A percentile compares a stretch with the other conserved stretches of the same genome.
phyloP scores from a whole-genome alignment of 2,329 filamentous ascomycete genomes.

The Hymenoscyphus occultus region DNA sequence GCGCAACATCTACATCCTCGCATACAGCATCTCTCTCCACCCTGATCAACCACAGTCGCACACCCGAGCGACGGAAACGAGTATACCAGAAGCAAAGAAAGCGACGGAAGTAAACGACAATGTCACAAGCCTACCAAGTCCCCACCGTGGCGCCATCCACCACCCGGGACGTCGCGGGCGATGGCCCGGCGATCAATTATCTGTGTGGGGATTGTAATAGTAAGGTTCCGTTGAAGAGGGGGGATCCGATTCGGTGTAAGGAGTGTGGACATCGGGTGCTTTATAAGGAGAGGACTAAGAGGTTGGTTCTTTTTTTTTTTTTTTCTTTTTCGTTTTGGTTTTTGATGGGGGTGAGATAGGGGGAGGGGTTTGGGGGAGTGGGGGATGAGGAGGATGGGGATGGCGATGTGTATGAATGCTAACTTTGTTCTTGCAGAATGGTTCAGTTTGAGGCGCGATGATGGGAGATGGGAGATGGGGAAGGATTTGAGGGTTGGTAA shows the following conservation, averaged over 20 bases:
- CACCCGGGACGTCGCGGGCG: constrained; percentile 40
- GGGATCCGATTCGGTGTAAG: constrained; percentile 81
- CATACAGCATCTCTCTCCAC: not conserved
- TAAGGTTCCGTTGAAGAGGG: constrained; percentile 71
- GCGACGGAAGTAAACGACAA: not conserved
- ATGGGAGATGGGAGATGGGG: constrained; percentile 7
- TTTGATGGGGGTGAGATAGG: constrained; percentile 41
- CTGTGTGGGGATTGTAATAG: constrained; percentile 82
- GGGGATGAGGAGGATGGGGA: not conserved
- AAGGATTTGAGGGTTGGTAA: not conserved
- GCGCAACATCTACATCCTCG: not conserved
- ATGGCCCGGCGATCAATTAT: constrained; percentile 62
- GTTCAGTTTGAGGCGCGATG: constrained; percentile 96
- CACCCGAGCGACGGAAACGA: not conserved
- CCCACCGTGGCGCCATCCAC: constrained; percentile 45
- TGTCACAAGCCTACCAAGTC: constrained; percentile 62
- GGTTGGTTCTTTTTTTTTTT: constrained; percentile 50
- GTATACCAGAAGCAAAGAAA: too few species aligned
- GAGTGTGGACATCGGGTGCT: constrained; percentile 93
- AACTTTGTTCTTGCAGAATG: constrained; percentile 60
- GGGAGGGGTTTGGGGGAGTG: not conserved
- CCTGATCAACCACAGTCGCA: not conserved
- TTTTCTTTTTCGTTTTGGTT: too few species aligned
- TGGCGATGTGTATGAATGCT: constrained; percentile 17
- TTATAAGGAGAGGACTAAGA: constrained; percentile 97